phyloP scores from a whole-genome alignment of 306 rosid species.

The Oxytropis ochrocephala region DNA sequence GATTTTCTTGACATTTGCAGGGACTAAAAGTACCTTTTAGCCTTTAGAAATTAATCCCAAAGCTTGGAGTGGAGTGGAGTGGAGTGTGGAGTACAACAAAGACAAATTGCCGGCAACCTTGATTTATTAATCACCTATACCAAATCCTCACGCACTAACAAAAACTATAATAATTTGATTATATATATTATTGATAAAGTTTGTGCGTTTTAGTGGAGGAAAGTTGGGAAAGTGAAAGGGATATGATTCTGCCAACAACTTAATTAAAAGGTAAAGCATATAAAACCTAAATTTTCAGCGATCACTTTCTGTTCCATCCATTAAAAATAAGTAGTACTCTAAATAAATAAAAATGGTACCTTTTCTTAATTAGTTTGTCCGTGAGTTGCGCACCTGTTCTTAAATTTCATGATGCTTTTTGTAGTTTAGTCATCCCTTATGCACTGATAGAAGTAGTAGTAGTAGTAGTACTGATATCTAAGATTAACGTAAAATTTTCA shows the following conservation, averaged over 20 bases:
- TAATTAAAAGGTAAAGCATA: conserved; percentile 22
- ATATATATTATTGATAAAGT: background rate
- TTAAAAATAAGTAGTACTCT: background rate
- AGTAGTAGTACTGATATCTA: no score
- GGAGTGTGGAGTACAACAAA: no score
- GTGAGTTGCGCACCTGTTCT: conserved; percentile 34
- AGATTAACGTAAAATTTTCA: background rate
- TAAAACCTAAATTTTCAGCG: conserved; percentile 32
- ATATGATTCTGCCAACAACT: conserved; percentile 37
- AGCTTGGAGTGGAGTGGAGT: no score
- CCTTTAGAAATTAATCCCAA: no score
- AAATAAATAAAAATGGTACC: background rate
- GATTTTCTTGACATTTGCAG: no score
- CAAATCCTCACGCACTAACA: conserved; percentile 3
- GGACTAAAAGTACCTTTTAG: no score
- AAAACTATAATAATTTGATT: background rate
- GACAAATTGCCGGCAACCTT: background rate
- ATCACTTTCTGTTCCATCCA: conserved; percentile 34
- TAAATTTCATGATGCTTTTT: background rate
- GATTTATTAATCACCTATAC: conserved; percentile 8
- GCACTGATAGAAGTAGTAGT: background rate
- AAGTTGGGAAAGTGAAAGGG: conserved; percentile 8
- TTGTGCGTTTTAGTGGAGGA: background rate
- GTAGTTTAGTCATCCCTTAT: background rate
- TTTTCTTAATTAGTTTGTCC: conserved; percentile 26